phyloP scores from a whole-genome alignment of 2,329 filamentous ascomycete genomes.

The Colletotrichum lindemuthianum region DNA sequence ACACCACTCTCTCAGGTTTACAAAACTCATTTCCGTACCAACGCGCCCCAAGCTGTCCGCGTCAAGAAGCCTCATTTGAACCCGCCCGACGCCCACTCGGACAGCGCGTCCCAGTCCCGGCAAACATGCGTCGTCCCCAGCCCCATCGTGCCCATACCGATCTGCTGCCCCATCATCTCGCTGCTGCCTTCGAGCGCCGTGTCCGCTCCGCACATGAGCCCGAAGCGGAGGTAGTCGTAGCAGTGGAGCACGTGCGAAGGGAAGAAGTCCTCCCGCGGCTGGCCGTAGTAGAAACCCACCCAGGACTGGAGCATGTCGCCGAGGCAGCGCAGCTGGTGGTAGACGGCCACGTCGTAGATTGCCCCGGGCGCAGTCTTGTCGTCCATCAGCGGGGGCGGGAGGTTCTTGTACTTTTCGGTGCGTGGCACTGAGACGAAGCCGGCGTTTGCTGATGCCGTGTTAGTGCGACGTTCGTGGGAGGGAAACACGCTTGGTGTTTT shows the following conservation, averaged over 20 bases:
- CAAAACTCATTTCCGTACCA: too few relatives aligned
- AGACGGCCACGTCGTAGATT: background rate
- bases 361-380: background rate
- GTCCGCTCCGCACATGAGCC: background rate
- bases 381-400: background rate
- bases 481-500: background rate
- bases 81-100: background rate
- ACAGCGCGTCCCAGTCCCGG: background rate
- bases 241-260: background rate
- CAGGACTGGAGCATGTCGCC: background rate
- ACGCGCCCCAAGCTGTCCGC: too few relatives aligned
- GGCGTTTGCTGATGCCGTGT: background rate
- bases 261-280: background rate
- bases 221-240: background rate
- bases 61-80: too few relatives aligned
- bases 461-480: background rate
- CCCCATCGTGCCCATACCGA: background rate
- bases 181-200: background rate
- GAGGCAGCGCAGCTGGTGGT: background rate
- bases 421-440: background rate
- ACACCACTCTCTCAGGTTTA: too few relatives aligned
- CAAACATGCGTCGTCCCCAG: background rate
- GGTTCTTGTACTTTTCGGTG: background rate
- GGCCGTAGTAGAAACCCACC: background rate
- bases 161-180: background rate